These are phyloP conservation scores for Oleoguttula mirabilis DNA, from an alignment of 495 filamentous ascomycete species.

Conservation along the genomic window DNA sequence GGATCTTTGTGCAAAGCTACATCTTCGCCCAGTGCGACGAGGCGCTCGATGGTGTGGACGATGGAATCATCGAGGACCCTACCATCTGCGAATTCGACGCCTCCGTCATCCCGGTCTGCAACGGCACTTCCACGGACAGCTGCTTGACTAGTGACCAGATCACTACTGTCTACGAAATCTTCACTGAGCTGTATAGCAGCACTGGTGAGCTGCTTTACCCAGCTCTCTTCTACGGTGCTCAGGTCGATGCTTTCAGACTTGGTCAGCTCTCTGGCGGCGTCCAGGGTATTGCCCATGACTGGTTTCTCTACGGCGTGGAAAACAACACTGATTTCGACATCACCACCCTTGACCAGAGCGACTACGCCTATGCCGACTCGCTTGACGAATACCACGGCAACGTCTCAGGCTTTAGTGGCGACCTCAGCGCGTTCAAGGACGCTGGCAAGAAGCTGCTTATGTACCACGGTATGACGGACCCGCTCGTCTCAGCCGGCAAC, in stretches of 20 bases:
- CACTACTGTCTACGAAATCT: constrained; percentile 12
- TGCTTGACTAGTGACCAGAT: constrained; percentile 21
- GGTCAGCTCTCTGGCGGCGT: constrained; percentile 11
- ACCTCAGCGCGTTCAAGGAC: constrained; percentile 19
- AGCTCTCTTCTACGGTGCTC: constrained; percentile 21
- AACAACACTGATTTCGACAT: constrained; percentile 38
- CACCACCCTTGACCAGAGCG: constrained; percentile 29
- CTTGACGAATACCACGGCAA: constrained; percentile 35
- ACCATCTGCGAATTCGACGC: constrained; percentile 20
- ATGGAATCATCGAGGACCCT: constrained; percentile 27
- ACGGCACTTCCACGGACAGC: constrained; percentile 3
- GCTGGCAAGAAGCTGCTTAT: constrained; percentile 25
- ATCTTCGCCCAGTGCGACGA: constrained; percentile 21
- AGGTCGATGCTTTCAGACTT: constrained; percentile 10
- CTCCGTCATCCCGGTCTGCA: constrained; percentile 17
- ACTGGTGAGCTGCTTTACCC: constrained; percentile 24
- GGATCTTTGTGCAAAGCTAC: constrained; percentile 22
- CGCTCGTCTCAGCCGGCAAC: constrained; percentile 19
- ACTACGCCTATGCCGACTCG: constrained; percentile 29
- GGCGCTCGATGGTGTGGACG: constrained; percentile 18
- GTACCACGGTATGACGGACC: constrained; percentile 24
- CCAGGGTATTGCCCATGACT: constrained; percentile 16
- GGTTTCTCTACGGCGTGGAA: constrained; percentile 44
- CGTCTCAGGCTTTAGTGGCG: constrained; percentile 38
- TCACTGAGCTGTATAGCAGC: constrained; percentile 9